phyloP scores from a whole-genome alignment of 805 yeast genomes.

The Wickerhamomyces sydowiorum region DNA sequence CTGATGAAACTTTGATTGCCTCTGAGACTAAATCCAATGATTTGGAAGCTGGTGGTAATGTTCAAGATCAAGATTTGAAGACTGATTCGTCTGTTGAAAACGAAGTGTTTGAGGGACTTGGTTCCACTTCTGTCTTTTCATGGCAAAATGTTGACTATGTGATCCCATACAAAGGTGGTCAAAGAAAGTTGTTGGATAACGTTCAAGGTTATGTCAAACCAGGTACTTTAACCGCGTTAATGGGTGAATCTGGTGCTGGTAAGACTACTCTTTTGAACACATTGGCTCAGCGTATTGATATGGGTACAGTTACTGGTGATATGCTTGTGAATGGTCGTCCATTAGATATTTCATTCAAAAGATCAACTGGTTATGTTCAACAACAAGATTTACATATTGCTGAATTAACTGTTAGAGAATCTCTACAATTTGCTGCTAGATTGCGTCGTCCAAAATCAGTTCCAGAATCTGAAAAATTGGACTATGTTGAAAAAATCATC shows the following conservation, averaged over 20 bases:
- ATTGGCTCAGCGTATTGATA: slow-evolving; percentile 41
- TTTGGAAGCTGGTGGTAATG: slow-evolving; percentile 6
- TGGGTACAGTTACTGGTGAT: slow-evolving; percentile 34
- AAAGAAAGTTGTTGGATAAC: slow-evolving; percentile 42
- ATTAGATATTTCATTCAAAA: not conserved
- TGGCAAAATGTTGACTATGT: slow-evolving; percentile 28
- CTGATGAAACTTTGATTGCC: not conserved
- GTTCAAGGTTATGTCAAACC: not conserved
- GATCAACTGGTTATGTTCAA: not conserved
- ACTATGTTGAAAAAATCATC: slow-evolving; percentile 47
- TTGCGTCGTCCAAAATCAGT: slow-evolving; percentile 40
- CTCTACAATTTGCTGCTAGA: slow-evolving; percentile 45
- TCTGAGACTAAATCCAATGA: slow-evolving; percentile 1
- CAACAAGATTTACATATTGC: not conserved
- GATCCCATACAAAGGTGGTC: slow-evolving; percentile 26
- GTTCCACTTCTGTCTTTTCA: slow-evolving; percentile 25
- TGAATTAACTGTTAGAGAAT: slow-evolving; percentile 47
- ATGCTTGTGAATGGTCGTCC: not conserved
- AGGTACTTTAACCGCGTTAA: not conserved
- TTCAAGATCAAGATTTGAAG: slow-evolving; percentile 5
- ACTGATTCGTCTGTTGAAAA: slow-evolving; percentile 3
- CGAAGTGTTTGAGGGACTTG: slow-evolving; percentile 20
- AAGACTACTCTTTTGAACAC: not conserved
- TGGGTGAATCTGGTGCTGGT: not conserved
- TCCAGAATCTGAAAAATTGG: slow-evolving; percentile 38